Conservation (phyloP, 2,329 filamentous ascomycete species). For the Dothiorella sarmentorum region DNA sequence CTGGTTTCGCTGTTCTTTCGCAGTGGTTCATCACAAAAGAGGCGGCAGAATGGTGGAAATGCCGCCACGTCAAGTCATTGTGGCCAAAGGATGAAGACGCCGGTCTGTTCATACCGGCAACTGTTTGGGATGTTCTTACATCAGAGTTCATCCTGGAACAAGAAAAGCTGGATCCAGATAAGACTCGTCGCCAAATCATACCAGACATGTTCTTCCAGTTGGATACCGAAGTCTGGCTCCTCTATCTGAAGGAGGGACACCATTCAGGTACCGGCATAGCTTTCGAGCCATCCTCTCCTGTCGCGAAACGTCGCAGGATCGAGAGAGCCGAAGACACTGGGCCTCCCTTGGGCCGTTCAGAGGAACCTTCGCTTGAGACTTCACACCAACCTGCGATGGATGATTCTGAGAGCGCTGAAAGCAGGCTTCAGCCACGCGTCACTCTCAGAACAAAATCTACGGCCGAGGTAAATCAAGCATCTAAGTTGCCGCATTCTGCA, state of each 20-base stretch:
- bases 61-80: not conserved
- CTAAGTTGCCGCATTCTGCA: not conserved
- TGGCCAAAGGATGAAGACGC: conserved; percentile 1
- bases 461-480: not conserved
- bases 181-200: not conserved
- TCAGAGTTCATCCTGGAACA: not conserved
- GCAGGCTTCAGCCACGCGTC: not conserved
- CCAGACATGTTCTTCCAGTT: not conserved
- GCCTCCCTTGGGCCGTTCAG: not conserved
- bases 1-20: conserved; percentile 2
- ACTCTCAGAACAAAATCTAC: not conserved
- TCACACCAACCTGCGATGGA: too few species aligned
- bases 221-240: not conserved
- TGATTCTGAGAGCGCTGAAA: too few species aligned
- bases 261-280: not conserved
- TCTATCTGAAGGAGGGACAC: not conserved
- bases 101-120: not conserved
- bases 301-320: too few species aligned
- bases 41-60: conserved; percentile 6
- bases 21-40: conserved; percentile 12
- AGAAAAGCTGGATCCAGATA: not conserved
- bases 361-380: not conserved
- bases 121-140: conserved; percentile 4
- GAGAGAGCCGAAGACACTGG: not conserved
- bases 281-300: not conserved